Conservation (phyloP, 495 filamentous ascomycete genomes). For the Podospora tetraspora region DNA sequence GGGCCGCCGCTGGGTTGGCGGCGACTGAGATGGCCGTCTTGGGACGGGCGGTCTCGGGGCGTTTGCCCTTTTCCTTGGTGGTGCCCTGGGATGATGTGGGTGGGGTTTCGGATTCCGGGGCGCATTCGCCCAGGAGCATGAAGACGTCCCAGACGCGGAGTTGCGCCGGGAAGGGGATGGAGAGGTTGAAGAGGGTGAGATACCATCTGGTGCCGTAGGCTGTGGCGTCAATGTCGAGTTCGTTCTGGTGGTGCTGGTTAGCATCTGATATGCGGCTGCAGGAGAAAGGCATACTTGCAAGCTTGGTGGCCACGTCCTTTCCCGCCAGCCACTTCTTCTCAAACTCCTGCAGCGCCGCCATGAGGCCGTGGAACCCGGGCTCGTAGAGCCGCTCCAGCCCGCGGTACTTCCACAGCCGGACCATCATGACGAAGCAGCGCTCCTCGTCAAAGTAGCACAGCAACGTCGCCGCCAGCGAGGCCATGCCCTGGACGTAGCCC, state of each 20-base stretch:
- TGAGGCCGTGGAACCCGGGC: slow-evolving; percentile 78
- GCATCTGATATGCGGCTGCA: not conserved
- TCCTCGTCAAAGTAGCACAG: slow-evolving; percentile 98
- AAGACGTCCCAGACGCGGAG: slow-evolving; percentile 99
- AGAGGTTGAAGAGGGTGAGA: slow-evolving; percentile 95
- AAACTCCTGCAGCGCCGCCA: slow-evolving; percentile 84
- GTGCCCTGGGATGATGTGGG: slow-evolving; percentile 8
- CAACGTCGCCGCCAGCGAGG: slow-evolving; percentile 83
- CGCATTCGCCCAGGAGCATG: slow-evolving; percentile 83
- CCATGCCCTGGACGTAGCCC: slow-evolving; percentile 98
- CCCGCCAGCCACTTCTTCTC: slow-evolving; percentile 76
- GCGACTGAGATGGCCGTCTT: not conserved
- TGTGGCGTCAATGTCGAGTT: slow-evolving; percentile 77
- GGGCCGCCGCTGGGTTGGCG: slow-evolving; percentile 8
- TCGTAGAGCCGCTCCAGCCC: slow-evolving; percentile 82
- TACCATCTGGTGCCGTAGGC: slow-evolving; percentile 97
- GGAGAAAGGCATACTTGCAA: slow-evolving; percentile 53
- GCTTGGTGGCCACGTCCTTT: slow-evolving; percentile 66
- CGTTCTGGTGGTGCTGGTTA: slow-evolving; percentile 49
- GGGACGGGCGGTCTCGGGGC: not conserved
- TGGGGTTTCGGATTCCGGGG: slow-evolving; percentile 19
- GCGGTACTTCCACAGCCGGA: slow-evolving; percentile 81
- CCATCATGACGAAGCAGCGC: slow-evolving; percentile 88
- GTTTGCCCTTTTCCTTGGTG: not conserved
- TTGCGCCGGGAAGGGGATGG: slow-evolving; percentile 91